A percentile compares a stretch with the other conserved stretches of the same genome.
Evolutionary conservation across 805 yeast genomes (phyloP).

Genomic region (Pichia nanzhaoensis): DNA sequence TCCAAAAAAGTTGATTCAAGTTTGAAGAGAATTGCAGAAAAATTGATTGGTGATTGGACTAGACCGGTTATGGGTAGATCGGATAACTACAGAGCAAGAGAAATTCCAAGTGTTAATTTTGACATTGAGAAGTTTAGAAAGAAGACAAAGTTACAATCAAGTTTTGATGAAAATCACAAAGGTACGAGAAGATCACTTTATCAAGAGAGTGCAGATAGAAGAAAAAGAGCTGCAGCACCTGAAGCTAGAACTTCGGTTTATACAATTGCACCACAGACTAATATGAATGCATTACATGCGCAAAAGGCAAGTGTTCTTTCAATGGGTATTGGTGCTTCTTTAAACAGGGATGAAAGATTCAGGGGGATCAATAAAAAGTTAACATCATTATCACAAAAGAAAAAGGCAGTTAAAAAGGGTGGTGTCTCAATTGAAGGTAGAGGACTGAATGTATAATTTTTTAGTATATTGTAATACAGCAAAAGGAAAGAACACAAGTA

Average conservation of each 20-base stretch:
- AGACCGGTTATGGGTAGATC: conserved; percentile 95
- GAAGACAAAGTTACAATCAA: conserved; percentile 29
- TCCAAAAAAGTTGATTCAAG: conserved; percentile 82
- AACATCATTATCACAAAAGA: conserved; percentile 41
- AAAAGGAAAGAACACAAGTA: too few species aligned
- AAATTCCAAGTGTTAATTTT: conserved; percentile 62
- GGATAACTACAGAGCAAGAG: conserved; percentile 86
- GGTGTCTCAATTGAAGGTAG: conserved; percentile 81
- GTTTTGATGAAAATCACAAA: conserved; percentile 26
- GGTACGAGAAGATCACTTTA: conserved; percentile 50
- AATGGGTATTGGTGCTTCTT: conserved; percentile 44
- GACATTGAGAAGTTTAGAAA: conserved; percentile 49
- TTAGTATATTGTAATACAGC: not conserved
- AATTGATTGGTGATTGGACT: conserved; percentile 94
- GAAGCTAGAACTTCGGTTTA: conserved; percentile 82
- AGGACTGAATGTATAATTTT: conserved; percentile 26
- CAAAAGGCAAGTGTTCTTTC: conserved; percentile 32
- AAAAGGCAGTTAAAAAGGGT: conserved; percentile 48
- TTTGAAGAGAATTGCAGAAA: conserved; percentile 83
- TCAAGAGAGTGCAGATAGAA: conserved; percentile 84
- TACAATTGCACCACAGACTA: conserved; percentile 82
- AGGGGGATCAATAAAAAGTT: conserved; percentile 64
- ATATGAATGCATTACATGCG: conserved; percentile 40
- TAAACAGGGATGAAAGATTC: conserved; percentile 69
- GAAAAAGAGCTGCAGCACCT: conserved; percentile 96